Evolutionary conservation across 768 basidiomycete species (phyloP).

Genomic region (Cystofilobasidium bisporidii): DNA sequence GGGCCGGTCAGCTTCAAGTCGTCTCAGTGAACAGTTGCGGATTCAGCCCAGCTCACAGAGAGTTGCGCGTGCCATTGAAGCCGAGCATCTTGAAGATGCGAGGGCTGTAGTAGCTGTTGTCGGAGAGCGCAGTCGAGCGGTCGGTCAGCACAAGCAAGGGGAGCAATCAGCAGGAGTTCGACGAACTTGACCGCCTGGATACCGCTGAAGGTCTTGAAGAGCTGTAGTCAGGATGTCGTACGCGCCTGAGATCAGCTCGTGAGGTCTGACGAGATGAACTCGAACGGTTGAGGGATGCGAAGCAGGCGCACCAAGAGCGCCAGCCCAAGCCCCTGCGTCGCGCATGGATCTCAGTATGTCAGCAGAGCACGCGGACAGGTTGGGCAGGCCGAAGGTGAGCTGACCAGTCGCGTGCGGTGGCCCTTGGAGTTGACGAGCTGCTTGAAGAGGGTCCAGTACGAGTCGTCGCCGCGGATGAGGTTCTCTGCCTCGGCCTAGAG

Average conservation of each 20-base stretch:
- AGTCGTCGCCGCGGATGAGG: constrained; percentile 11
- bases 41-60: too few relatives aligned
- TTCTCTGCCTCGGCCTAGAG: constrained; percentile 31
- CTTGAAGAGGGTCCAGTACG: constrained; percentile 13
- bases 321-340: neutral
- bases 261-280: too few relatives aligned
- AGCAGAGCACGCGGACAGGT: too few relatives aligned
- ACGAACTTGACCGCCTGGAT: neutral
- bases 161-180: too few relatives aligned
- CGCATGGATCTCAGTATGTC: too few relatives aligned
- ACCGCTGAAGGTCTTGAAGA: constrained; percentile 20
- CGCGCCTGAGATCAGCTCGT: too few relatives aligned
- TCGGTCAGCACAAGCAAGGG: too few relatives aligned
- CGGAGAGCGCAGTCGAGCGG: too few relatives aligned
- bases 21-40: too few relatives aligned
- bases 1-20: too few relatives aligned
- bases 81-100: constrained; percentile 48
- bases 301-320: neutral
- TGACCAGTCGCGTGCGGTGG: constrained; percentile 17
- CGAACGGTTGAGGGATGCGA: too few relatives aligned
- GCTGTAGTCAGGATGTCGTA: constrained; percentile 1
- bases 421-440: constrained; percentile 19
- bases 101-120: constrained; percentile 45
- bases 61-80: constrained; percentile 40
- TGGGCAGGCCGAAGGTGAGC: neutral